phyloP scores from a whole-genome alignment of 495 filamentous ascomycete species.

The Beverwykella pulmonaria region DNA sequence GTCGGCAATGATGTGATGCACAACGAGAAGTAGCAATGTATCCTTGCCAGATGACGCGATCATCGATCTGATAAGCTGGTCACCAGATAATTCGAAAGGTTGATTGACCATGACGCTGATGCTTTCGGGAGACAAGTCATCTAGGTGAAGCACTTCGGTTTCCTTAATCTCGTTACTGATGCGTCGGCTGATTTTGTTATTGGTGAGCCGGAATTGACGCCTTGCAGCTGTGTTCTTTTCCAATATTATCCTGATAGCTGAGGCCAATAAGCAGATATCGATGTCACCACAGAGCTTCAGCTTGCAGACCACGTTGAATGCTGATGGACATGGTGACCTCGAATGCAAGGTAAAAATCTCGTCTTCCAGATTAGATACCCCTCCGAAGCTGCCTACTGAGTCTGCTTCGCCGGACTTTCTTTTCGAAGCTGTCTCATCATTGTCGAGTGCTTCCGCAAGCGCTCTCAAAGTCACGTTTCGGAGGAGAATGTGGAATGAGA shows the following conservation, averaged over 20 bases:
- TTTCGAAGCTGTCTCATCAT: not conserved
- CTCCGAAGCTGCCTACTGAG: not conserved
- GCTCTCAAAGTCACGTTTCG: not conserved
- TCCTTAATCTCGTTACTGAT: not conserved
- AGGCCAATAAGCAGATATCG: not conserved
- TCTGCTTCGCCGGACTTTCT: not conserved
- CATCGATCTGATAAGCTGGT: no score
- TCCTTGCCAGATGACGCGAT: no score
- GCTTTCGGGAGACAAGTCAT: no score
- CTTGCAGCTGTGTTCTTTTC: not conserved
- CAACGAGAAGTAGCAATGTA: no score
- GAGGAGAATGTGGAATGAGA: constrained; percentile 10
- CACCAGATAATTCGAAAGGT: no score
- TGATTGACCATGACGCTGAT: no score
- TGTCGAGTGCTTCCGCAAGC: constrained; percentile 3
- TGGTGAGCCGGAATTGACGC: not conserved
- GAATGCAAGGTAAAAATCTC: not conserved
- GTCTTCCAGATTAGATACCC: not conserved
- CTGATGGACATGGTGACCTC: not conserved
- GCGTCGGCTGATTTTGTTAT: not conserved
- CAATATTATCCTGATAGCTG: not conserved
- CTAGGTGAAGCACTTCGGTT: not conserved
- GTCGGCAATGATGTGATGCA: no score
- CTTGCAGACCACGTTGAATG: not conserved
- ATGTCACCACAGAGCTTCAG: not conserved